Evolutionary conservation across 257 asterid species (phyloP).

Genomic region (Penstemon eatonii): DNA sequence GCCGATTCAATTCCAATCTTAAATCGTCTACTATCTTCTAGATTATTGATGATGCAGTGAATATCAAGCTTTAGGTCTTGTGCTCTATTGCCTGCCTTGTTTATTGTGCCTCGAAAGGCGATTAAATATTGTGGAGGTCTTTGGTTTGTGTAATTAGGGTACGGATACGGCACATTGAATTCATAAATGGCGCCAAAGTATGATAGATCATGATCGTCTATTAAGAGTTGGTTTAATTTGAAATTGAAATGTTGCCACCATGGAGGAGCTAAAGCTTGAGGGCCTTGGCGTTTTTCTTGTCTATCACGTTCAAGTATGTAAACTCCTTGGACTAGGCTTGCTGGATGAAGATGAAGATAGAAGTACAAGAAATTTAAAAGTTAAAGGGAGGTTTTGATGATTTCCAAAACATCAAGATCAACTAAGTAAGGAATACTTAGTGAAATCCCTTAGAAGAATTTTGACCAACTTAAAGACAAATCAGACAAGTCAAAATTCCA

Average conservation of each 20-base stretch:
- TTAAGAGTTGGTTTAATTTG: conserved; percentile 39
- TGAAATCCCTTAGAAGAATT: too few species aligned
- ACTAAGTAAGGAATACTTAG: too few species aligned
- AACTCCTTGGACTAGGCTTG: conserved; percentile 70
- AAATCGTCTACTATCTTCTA: conserved; percentile 51
- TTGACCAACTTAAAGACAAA: too few species aligned
- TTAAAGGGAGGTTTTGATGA: too few species aligned
- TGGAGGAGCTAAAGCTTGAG: conserved; percentile 57
- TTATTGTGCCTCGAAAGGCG: conserved; percentile 69
- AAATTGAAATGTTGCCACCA: conserved; percentile 81
- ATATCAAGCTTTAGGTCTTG: conserved; percentile 64
- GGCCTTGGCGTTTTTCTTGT: conserved; percentile 48
- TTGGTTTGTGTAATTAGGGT: conserved; percentile 25
- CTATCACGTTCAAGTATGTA: conserved; percentile 66
- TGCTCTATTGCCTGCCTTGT: conserved; percentile 39
- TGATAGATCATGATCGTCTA: conserved; percentile 55
- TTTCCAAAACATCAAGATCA: too few species aligned
- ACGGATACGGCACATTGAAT: conserved; percentile 28
- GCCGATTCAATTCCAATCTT: conserved; percentile 39
- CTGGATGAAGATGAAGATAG: conserved; percentile 16
- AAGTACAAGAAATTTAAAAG: too few species aligned
- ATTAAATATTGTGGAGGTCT: conserved; percentile 51
- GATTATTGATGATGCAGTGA: conserved; percentile 43
- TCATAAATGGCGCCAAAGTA: conserved; percentile 61
- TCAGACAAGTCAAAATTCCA: too few species aligned